A percentile compares a stretch with the other conserved stretches of the same genome.
These are phyloP conservation scores for Ceratocystis cubensis DNA, from an alignment of 2,329 filamentous ascomycete genomes.

Conservation along the genomic window DNA sequence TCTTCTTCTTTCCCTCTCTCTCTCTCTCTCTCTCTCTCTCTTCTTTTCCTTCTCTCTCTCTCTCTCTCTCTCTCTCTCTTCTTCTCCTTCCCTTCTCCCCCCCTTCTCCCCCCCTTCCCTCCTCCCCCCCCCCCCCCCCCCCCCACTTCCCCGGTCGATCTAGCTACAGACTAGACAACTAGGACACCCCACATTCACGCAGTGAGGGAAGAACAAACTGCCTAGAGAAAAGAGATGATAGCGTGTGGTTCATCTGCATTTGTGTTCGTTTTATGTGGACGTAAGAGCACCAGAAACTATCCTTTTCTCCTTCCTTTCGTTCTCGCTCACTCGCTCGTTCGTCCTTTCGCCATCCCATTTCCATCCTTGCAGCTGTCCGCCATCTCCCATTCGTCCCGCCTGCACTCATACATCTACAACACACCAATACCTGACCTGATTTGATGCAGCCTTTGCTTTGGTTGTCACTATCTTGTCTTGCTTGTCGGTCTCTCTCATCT, in stretches of 20 bases:
- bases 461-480: not conserved
- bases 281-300: no score
- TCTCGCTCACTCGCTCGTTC: not conserved
- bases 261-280: not conserved
- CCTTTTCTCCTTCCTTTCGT: not conserved
- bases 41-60: no score
- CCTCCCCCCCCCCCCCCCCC: not conserved
- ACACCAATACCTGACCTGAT: not conserved
- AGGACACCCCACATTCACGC: not conserved
- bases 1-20: no score
- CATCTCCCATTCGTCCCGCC: not conserved
- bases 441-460: not conserved
- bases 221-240: not conserved
- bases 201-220: not conserved
- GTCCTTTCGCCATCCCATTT: not conserved
- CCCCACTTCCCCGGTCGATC: conserved; percentile 13
- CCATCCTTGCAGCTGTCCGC: not conserved
- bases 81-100: no score
- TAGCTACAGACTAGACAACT: not conserved
- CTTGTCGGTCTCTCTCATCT: not conserved
- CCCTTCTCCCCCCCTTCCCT: not conserved
- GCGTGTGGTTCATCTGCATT: not conserved
- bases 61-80: no score
- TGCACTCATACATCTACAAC: not conserved
- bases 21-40: no score